Percentiles rank a stretch among this genome's conserved stretches.
These are phyloP conservation scores for Rubroshorea leprosula DNA, from an alignment of 345 rosid species.

Conservation along the genomic window DNA sequence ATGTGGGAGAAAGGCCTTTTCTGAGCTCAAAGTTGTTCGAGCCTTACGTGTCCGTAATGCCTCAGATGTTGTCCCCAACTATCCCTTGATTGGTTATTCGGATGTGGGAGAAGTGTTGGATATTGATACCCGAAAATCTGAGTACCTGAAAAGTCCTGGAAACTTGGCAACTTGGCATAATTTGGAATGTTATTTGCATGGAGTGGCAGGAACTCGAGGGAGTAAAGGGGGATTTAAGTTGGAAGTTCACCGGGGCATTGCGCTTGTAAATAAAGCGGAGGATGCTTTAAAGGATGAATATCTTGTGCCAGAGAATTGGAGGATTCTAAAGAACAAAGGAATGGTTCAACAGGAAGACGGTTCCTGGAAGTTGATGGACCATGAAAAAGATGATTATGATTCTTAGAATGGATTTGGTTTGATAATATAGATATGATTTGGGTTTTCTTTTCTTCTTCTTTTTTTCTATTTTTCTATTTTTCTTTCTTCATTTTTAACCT, in stretches of 20 bases:
- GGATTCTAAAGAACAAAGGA: constrained; percentile 53
- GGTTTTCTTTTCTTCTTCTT: not conserved
- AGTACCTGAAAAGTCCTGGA: constrained; percentile 57
- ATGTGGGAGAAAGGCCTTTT: constrained; percentile 59
- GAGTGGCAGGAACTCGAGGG: constrained; percentile 75
- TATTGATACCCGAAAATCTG: constrained; percentile 55
- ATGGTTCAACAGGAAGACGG: constrained; percentile 72
- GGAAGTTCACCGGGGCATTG: constrained; percentile 51
- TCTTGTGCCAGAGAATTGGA: constrained; percentile 56
- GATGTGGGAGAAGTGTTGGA: constrained; percentile 66
- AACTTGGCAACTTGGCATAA: constrained; percentile 42
- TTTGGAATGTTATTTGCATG: constrained; percentile 66
- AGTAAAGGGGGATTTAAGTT: constrained; percentile 45
- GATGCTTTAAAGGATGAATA: constrained; percentile 55
- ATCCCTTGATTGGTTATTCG: constrained; percentile 52
- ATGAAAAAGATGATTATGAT: constrained; percentile 40
- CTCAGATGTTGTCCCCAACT: constrained; percentile 55
- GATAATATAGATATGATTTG: not conserved
- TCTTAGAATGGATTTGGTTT: constrained; percentile 14
- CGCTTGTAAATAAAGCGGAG: constrained; percentile 47
- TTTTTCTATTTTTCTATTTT: no score
- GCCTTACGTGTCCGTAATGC: constrained; percentile 43
- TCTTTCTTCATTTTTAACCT: no score
- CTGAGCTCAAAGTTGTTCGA: constrained; percentile 40
- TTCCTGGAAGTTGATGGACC: constrained; percentile 73